Evolutionary conservation across 371 early-diverging fungal species (phyloP).

Genomic region (Circinella minor): DNA sequence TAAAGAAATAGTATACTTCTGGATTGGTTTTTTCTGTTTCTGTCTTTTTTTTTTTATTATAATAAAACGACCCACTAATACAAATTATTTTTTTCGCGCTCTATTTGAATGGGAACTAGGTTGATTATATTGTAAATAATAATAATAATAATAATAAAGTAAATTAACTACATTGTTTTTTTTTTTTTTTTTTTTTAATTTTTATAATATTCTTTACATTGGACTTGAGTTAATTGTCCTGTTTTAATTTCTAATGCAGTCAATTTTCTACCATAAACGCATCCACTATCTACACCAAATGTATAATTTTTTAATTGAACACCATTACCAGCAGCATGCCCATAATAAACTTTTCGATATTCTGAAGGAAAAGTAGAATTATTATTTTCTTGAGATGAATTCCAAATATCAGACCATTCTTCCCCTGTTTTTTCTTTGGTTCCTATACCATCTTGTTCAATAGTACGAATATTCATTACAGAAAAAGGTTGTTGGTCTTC

Average conservation of each 20-base stretch:
- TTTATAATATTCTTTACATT: constrained; percentile 23
- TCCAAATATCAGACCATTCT: constrained; percentile 53
- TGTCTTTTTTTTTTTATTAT: too few species aligned
- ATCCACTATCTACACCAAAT: constrained; percentile 73
- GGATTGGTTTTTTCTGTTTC: too few species aligned
- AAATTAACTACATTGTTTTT: not conserved
- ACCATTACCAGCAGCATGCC: constrained; percentile 71
- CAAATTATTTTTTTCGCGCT: too few species aligned
- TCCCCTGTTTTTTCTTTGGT: constrained; percentile 9
- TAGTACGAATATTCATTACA: constrained; percentile 67
- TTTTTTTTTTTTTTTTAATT: not conserved
- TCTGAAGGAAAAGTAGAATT: constrained; percentile 5
- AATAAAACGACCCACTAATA: too few species aligned
- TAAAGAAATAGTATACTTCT: too few species aligned
- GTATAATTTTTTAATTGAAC: constrained; percentile 58
- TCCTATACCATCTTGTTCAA: constrained; percentile 43
- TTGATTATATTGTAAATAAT: too few species aligned
- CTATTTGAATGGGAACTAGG: too few species aligned
- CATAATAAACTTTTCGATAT: constrained; percentile 58
- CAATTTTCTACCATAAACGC: constrained; percentile 68
- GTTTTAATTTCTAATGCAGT: constrained; percentile 57
- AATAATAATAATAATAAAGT: too few species aligned
- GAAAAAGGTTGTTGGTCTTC: constrained; percentile 53
- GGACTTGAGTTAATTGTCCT: constrained; percentile 36
- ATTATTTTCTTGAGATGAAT: constrained; percentile 25